Evolutionary conservation across 495 filamentous ascomycete genomes (phyloP).

Genomic region (Penicillium taxi): DNA sequence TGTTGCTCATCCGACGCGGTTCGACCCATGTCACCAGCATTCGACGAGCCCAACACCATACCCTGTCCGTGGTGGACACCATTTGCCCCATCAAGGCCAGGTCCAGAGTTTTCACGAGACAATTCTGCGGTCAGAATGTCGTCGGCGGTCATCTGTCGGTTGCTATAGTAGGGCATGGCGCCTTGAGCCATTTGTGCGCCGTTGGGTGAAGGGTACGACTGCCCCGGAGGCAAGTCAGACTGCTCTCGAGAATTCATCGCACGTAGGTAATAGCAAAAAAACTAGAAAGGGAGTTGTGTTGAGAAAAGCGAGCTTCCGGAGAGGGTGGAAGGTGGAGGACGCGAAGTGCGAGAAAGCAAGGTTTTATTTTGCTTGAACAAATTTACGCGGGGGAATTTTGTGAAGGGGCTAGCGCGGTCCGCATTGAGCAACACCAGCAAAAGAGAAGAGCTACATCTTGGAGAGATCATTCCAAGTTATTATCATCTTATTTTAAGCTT

Average conservation of each 20-base stretch:
- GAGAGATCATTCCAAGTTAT: slow-evolving; percentile 7
- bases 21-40: slow-evolving; percentile 35
- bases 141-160: slow-evolving; percentile 41
- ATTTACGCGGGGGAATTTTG: slow-evolving; percentile 31
- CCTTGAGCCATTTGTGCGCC: slow-evolving; percentile 42
- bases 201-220: slow-evolving; percentile 44
- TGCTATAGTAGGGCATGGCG: slow-evolving; percentile 39
- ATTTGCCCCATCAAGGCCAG: slow-evolving; percentile 34
- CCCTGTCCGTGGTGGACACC: slow-evolving; percentile 36
- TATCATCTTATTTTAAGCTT: slow-evolving; percentile 4
- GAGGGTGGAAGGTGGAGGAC: slow-evolving; percentile 29
- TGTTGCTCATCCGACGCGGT: slow-evolving; percentile 35
- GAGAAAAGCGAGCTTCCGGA: slow-evolving; percentile 21
- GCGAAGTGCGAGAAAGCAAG: slow-evolving; percentile 30
- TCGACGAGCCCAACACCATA: slow-evolving; percentile 37
- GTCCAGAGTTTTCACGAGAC: slow-evolving; percentile 38
- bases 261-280: slow-evolving; percentile 8
- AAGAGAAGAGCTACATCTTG: slow-evolving; percentile 10
- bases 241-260: slow-evolving; percentile 42
- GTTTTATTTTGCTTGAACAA: slow-evolving; percentile 34
- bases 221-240: slow-evolving; percentile 40
- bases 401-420: slow-evolving; percentile 39
- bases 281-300: slow-evolving; percentile 9
- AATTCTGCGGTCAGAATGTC: slow-evolving; percentile 40
- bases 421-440: slow-evolving; percentile 32